phyloP scores from a whole-genome alignment of 1,284 basidiomycete genomes.

The Puccinia triticina region DNA sequence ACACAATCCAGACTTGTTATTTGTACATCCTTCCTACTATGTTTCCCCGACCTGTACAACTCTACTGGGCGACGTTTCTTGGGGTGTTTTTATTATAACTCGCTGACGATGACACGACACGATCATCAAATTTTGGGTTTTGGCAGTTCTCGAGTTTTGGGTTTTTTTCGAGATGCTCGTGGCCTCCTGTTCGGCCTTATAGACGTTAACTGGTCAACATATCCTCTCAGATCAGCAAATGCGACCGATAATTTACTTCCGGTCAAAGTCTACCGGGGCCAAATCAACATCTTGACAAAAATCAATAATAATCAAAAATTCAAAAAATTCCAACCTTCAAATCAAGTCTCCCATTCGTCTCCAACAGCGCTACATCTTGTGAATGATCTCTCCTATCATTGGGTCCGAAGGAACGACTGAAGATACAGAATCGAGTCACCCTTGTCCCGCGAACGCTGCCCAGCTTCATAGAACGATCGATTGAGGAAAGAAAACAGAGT shows the following conservation, averaged over 20 bases:
- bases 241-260: background rate
- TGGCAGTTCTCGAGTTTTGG: constrained; percentile 26
- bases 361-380: constrained; percentile 2
- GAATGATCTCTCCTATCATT: background rate
- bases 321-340: constrained; percentile 1
- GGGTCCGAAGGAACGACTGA: background rate
- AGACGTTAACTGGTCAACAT: background rate
- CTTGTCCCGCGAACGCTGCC: background rate
- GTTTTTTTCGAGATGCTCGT: constrained; percentile 22
- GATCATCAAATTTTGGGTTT: background rate
- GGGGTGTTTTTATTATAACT: constrained; percentile 24
- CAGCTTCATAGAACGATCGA: background rate
- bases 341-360: background rate
- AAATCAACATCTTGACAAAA: background rate
- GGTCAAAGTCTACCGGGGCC: background rate
- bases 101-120: constrained; percentile 6
- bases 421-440: background rate
- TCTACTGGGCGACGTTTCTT: constrained; percentile 7
- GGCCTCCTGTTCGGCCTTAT: constrained; percentile 7
- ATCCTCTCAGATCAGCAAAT: background rate
- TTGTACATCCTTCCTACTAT: constrained; percentile 13
- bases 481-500: background rate
- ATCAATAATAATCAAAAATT: constrained; percentile 15
- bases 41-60: constrained; percentile 21
- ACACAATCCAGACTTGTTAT: constrained; percentile 18